Base-by-base conservation (phyloP, 2,329 filamentous ascomycete species). In the Westerdykella sp. region DNA sequence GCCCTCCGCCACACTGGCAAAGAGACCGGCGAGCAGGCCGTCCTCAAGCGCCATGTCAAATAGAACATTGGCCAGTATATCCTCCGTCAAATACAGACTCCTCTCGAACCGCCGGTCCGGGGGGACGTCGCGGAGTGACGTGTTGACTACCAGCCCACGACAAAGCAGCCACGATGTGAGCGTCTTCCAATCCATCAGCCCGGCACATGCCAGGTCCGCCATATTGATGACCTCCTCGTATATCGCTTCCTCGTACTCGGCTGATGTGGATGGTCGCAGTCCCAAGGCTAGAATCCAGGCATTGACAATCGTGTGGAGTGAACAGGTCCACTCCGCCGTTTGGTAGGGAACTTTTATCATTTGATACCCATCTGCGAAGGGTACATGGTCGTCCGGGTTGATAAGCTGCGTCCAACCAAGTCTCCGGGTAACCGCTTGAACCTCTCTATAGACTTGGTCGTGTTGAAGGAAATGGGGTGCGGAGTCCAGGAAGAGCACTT, bases 281-380 rank as follows among this genome's bases (percentile, higher is more conserved):
- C 57, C 58, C 34, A 63, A 34, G 3, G 57, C 57, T 2, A 60
- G 45, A 3, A 59, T 53, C 58, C 56, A 63, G 1, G 54, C 56
- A 31, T 59, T 60, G 13, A 59, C 22, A 2, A 60, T 37, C 1
- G 46, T 48, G 22, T 59, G 52, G 15, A 39, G 37, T 6, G 50
- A 51, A 34, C 54, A 55, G 15, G 36, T 28, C 31, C 25, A 48
- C 1, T 43, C 42, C 1, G 35, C 34, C 0, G 6, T 14, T 39
- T 50, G 48, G 3, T 21, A 12, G 3, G 35, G 7, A 0, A 48
- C 45, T 7, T 14, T 15, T 14, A 50, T 18, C 13, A 11, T 37
- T 3, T 10, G n/a, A 16, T 14, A 10, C n/a, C 16, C 12, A 4
- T 15, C 16, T 14, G 35, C 18, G 16, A 37, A 37, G 11, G 11